Evolutionary conservation across 2,329 filamentous ascomycete genomes (phyloP).

Genomic region (Colletotrichum tropicicola): DNA sequence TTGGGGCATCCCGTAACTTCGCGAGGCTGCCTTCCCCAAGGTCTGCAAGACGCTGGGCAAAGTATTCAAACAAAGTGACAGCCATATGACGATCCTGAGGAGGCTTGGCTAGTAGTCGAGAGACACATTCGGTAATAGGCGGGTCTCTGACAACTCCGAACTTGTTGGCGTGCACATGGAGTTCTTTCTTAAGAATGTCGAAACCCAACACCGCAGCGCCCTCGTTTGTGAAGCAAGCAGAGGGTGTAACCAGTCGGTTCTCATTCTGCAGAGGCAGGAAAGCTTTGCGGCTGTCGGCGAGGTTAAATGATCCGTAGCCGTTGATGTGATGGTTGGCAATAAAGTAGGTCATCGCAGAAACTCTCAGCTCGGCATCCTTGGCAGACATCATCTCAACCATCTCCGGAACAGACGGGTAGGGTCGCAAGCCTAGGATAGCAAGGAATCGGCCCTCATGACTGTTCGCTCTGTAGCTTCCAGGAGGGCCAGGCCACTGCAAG

Average conservation of each 20-base stretch:
- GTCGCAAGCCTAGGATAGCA: conserved; percentile 74
- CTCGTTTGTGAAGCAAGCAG: conserved; percentile 84
- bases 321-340: conserved; percentile 82
- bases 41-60: conserved; percentile 80
- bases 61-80: conserved; percentile 80
- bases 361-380: conserved; percentile 65
- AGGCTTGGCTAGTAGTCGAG: conserved; percentile 75
- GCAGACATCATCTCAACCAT: conserved; percentile 82
- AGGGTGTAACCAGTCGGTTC: conserved; percentile 73
- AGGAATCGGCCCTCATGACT: conserved; percentile 82
- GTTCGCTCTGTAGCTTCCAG: conserved; percentile 68
- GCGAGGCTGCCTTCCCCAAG: conserved; percentile 69
- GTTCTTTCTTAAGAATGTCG: conserved; percentile 76
- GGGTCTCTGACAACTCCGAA: conserved; percentile 90
- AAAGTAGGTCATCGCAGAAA: conserved; percentile 82
- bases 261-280: conserved; percentile 80
- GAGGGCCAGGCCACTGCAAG: conserved; percentile 80
- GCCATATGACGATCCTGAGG: conserved; percentile 75
- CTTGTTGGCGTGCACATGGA: conserved; percentile 76
- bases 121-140: conserved; percentile 78
- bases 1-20: conserved; percentile 69
- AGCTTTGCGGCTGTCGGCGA: conserved; percentile 60
- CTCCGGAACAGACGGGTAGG: conserved; percentile 75
- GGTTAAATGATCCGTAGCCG: conserved; percentile 73
- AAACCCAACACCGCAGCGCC: conserved; percentile 83